Evolutionary conservation across 2,329 filamentous ascomycete species (phyloP), one percentile per base, ranked within the genome.

Genomic region (Sodiomyces alkalinus): DNA sequence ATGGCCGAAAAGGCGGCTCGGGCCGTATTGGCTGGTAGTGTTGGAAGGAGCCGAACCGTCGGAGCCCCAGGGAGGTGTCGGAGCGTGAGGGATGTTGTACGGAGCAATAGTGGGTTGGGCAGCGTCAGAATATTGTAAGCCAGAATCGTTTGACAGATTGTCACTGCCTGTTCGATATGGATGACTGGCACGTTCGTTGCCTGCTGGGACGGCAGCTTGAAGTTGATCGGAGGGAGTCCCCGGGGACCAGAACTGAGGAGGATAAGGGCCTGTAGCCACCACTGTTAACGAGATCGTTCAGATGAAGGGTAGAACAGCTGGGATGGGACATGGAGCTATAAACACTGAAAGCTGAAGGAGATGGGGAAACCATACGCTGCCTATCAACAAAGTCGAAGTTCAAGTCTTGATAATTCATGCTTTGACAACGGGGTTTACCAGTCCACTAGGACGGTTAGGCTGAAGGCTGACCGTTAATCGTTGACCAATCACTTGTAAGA

Each of bases 11-110:
- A 55, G 46, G 31, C 53, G 51, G 25, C 60, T 54, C 6, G 55
- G 53, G 3, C 56, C 58, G 49, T 63, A 59, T 2, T 7, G 27
- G 50, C 37, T 17, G 47, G 41, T 19, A 57, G 55, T 17, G 47
- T 39, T 13, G 44, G 43, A 10, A 48, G 41, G 23, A 16, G 15
- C 18, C 11, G 20, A 22, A 16, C n/a, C n/a, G 21, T 22, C 20
- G 16, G 20, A 12, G 23, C 24, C 7, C 17, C 49, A 48, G 7
- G 53, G 52, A 19, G 54, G 57, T 12, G 57, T 54, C 2, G 56
- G 55, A 2, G 51, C 51, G 38, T 43, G 49, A 6, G 47, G 51
- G 17, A 48, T 34, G 36, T 42, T 31, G 12, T 55, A 53, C 11
- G 55, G 46, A 12, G 52, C 52, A 16, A 43, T 37, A 11, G 48